phyloP scores from a whole-genome alignment of 2,329 filamentous ascomycete genomes.

The Colletotrichum eleusines region DNA sequence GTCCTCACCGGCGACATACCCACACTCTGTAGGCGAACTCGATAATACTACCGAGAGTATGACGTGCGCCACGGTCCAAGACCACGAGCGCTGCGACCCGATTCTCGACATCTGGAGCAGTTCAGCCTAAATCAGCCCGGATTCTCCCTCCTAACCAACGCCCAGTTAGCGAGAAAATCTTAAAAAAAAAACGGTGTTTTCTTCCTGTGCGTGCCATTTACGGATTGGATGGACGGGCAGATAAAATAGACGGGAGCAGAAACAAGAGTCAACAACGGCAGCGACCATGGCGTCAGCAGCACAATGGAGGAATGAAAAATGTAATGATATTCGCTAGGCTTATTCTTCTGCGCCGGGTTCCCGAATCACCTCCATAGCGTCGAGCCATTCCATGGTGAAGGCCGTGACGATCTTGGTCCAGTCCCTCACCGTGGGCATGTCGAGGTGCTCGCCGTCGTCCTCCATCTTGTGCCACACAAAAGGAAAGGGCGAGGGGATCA shows the following conservation, averaged over 20 bases:
- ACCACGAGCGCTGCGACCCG: too few species aligned
- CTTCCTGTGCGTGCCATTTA: too few species aligned
- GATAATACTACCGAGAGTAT: too few species aligned
- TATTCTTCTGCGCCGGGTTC: conserved; percentile 16
- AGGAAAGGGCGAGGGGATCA: conserved; percentile 81
- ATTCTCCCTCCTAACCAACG: too few species aligned
- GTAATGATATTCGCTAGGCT: background rate
- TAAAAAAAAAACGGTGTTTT: too few species aligned
- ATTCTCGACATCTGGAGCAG: too few species aligned
- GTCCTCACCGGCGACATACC: too few species aligned
- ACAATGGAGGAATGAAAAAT: background rate
- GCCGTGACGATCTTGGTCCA: conserved; percentile 80
- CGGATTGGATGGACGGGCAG: background rate
- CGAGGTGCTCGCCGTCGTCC: conserved; percentile 80
- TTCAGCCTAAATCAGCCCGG: too few species aligned
- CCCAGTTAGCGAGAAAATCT: too few species aligned
- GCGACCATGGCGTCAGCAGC: background rate
- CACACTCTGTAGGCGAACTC: too few species aligned
- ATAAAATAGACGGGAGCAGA: background rate
- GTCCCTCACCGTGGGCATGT: conserved; percentile 78
- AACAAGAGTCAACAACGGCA: background rate
- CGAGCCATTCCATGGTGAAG: conserved; percentile 85
- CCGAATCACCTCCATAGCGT: conserved; percentile 63
- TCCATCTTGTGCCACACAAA: conserved; percentile 77
- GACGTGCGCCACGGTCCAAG: too few species aligned